These are phyloP conservation scores for Fusarium miscanthi DNA, from an alignment of 2,329 filamentous ascomycete species.

Conservation along the genomic window DNA sequence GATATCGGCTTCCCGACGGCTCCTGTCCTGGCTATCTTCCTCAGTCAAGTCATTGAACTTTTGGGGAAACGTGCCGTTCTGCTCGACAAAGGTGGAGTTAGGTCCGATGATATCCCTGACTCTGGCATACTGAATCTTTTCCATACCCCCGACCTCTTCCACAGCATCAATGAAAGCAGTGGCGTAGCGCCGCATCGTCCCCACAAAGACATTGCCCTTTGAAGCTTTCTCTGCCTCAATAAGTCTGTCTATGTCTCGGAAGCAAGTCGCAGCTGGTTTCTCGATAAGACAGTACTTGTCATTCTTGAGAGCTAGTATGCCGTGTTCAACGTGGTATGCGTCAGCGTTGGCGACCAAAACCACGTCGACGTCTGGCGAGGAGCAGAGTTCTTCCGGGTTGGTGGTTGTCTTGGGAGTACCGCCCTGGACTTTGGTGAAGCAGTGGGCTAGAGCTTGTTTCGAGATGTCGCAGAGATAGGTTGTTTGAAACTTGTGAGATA, in stretches of 20 bases:
- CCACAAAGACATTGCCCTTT: constrained; percentile 64
- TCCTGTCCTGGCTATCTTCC: neutral
- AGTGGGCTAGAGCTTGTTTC: constrained; percentile 41
- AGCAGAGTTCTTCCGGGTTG: constrained; percentile 55
- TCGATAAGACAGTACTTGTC: constrained; percentile 70
- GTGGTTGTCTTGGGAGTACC: constrained; percentile 47
- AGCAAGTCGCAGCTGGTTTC: constrained; percentile 65
- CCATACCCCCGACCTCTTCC: constrained; percentile 63
- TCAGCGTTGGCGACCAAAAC: constrained; percentile 65
- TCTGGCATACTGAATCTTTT: constrained; percentile 65
- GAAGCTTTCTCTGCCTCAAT: constrained; percentile 59
- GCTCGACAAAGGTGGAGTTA: constrained; percentile 59
- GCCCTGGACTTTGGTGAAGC: constrained; percentile 39
- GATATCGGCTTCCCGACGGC: neutral
- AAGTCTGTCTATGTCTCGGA: constrained; percentile 59
- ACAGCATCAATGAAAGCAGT: constrained; percentile 64
- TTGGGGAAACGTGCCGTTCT: constrained; percentile 60
- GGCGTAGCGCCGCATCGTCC: constrained; percentile 71
- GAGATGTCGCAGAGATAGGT: constrained; percentile 65
- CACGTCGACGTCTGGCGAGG: constrained; percentile 59
- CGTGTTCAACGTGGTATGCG: constrained; percentile 65
- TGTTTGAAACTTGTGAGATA: constrained; percentile 58
- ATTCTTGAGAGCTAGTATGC: constrained; percentile 61
- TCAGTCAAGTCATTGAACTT: constrained; percentile 46
- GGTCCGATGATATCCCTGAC: constrained; percentile 60